Evolutionary conservation across 352 stramenopile species (phyloP).

Genomic region (Phytophthora ramorum): DNA sequence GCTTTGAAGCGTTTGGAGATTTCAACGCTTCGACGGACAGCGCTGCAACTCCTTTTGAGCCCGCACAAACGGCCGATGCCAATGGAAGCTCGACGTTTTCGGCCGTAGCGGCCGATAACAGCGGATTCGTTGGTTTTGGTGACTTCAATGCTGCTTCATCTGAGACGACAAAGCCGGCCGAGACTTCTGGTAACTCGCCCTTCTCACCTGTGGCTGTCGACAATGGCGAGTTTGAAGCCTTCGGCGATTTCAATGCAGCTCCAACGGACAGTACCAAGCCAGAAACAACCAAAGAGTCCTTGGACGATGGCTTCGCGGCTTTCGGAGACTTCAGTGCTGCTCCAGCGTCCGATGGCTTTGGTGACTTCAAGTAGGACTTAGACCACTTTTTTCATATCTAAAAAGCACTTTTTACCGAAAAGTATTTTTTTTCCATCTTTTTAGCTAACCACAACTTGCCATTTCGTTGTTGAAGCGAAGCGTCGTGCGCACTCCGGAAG

Average conservation of each 20-base stretch:
- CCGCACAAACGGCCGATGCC: slow-evolving; percentile 2
- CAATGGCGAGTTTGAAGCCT: slow-evolving; percentile 26
- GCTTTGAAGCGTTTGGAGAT: slow-evolving; percentile 27
- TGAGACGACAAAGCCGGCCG: slow-evolving; percentile 5
- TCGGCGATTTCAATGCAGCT: slow-evolving; percentile 31
- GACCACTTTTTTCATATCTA: slow-evolving; percentile 30
- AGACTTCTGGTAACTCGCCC: slow-evolving; percentile 7
- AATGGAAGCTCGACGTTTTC: slow-evolving; percentile 28
- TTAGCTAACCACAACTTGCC: neutral
- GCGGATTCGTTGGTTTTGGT: slow-evolving; percentile 15
- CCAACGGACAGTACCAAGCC: slow-evolving; percentile 13
- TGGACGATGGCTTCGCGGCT: slow-evolving; percentile 16
- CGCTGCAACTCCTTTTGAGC: neutral
- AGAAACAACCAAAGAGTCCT: slow-evolving; percentile 15
- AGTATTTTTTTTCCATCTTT: neutral
- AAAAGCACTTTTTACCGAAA: slow-evolving; percentile 26
- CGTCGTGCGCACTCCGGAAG: slow-evolving; percentile 24
- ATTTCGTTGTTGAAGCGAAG: slow-evolving; percentile 37
- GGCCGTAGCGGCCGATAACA: slow-evolving; percentile 15
- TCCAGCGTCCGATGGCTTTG: slow-evolving; percentile 24
- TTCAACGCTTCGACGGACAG: slow-evolving; percentile 15
- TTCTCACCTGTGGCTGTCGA: slow-evolving; percentile 20
- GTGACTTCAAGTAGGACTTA: slow-evolving; percentile 18
- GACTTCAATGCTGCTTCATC: slow-evolving; percentile 20
- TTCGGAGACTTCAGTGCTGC: slow-evolving; percentile 38